Conservation (phyloP, 192 early-diverging fungal species). For the Backusella luteola region DNA sequence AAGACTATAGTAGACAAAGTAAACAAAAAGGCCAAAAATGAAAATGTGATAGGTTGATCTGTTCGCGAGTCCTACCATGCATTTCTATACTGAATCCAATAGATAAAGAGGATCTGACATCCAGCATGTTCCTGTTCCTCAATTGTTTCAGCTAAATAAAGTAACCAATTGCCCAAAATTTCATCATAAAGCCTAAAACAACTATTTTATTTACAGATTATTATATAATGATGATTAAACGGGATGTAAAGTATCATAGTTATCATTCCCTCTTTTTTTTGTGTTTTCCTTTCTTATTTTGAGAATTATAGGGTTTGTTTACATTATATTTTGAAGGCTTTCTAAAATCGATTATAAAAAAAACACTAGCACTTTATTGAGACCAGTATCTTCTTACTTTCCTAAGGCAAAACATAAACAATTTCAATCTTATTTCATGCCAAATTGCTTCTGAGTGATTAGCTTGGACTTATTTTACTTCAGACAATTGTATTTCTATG, state of each 20-base stretch:
- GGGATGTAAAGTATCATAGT: not conserved
- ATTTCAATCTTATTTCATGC: not conserved
- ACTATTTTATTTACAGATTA: not conserved
- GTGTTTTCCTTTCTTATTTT: not conserved
- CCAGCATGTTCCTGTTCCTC: not conserved
- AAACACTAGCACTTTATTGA: not conserved
- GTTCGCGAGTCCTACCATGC: not conserved
- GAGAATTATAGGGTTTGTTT: not conserved
- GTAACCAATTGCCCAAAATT: not conserved
- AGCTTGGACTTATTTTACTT: not conserved
- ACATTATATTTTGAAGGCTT: not conserved
- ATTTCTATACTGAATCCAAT: not conserved
- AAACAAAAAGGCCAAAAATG: not conserved
- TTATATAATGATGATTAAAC: not conserved
- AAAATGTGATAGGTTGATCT: conserved; percentile 2
- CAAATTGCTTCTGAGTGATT: not conserved
- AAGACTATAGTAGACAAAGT: not conserved
- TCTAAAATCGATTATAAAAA: not conserved
- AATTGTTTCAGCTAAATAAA: not conserved
- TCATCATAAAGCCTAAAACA: not conserved
- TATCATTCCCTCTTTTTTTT: not conserved
- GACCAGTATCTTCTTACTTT: not conserved
- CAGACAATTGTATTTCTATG: not conserved
- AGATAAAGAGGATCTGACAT: not conserved
- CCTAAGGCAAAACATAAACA: not conserved